phyloP scores from a whole-genome alignment of 164 flowering plant species.

The Aristolochia contorta region DNA sequence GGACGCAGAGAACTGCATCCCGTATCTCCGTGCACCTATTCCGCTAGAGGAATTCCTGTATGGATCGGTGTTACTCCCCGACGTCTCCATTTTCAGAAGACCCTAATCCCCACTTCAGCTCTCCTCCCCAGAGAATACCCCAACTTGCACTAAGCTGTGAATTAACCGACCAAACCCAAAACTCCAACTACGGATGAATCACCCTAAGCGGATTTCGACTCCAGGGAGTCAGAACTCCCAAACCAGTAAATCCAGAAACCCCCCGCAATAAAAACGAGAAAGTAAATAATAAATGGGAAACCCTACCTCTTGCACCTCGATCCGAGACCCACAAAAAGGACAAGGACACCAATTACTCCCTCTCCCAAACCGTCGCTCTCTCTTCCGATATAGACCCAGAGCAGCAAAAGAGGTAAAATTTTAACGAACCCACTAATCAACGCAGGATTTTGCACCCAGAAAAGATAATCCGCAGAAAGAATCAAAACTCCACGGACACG shows the following conservation, averaged over 20 bases:
- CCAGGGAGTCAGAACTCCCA: too few relatives aligned
- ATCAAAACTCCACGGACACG: too few relatives aligned
- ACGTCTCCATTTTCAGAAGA: conserved; percentile 42
- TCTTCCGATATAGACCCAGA: too few relatives aligned
- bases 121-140: not conserved
- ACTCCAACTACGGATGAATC: not conserved
- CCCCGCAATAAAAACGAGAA: not conserved
- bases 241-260: not conserved
- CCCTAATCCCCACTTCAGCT: conserved; percentile 31
- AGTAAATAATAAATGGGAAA: too few relatives aligned
- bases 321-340: not conserved
- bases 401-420: too few relatives aligned
- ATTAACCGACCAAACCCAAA: not conserved
- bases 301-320: not conserved
- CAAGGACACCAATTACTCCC: too few relatives aligned
- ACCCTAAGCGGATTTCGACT: too few relatives aligned
- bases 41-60: conserved; percentile 32
- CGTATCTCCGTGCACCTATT: conserved; percentile 36
- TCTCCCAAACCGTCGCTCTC: too few relatives aligned
- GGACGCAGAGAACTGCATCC: conserved; percentile 55
- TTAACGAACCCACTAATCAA: too few relatives aligned
- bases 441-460: too few relatives aligned
- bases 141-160: not conserved
- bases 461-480: too few relatives aligned
- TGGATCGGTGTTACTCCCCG: conserved; percentile 38